Percentiles rank a stretch among this genome's conserved stretches.
Conservation (phyloP, 257 asterid species). For the Paraleonurus japonicus region DNA sequence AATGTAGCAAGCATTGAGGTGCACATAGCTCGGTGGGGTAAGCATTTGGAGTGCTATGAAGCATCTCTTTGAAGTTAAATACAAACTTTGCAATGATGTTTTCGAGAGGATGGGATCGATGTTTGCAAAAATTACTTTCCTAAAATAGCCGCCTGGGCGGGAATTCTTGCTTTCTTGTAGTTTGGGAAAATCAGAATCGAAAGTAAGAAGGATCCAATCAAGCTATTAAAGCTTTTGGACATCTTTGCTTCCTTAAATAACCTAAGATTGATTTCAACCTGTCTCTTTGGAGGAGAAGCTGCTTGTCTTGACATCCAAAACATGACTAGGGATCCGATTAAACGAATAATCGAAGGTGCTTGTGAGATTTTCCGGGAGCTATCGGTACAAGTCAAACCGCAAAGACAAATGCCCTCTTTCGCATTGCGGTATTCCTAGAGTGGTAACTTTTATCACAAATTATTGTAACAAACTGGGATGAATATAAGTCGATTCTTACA, state of each 20-base stretch:
- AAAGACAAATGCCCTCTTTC: constrained; percentile 73
- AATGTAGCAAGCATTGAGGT: constrained; percentile 69
- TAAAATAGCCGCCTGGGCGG: constrained; percentile 78
- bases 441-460: constrained; percentile 73
- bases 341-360: constrained; percentile 76
- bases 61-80: constrained; percentile 84
- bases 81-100: constrained; percentile 76
- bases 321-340: constrained; percentile 78
- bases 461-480: constrained; percentile 79
- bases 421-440: constrained; percentile 82
- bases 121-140: constrained; percentile 87
- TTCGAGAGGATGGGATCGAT: constrained; percentile 81
- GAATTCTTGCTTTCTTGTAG: constrained; percentile 76
- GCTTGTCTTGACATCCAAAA: constrained; percentile 84
- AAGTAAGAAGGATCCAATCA: constrained; percentile 88
- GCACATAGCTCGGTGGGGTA: constrained; percentile 76
- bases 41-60: constrained; percentile 86
- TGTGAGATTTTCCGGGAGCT: constrained; percentile 94
- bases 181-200: constrained; percentile 80
- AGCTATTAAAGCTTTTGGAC: constrained; percentile 76
- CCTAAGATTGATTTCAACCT: constrained; percentile 81
- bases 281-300: constrained; percentile 86
- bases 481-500: constrained; percentile 69
- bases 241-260: constrained; percentile 81
- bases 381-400: constrained; percentile 80